Evolutionary conservation across 371 early-diverging fungal genomes (phyloP).

Genomic region (Encephalitozoon cuniculi): DNA sequence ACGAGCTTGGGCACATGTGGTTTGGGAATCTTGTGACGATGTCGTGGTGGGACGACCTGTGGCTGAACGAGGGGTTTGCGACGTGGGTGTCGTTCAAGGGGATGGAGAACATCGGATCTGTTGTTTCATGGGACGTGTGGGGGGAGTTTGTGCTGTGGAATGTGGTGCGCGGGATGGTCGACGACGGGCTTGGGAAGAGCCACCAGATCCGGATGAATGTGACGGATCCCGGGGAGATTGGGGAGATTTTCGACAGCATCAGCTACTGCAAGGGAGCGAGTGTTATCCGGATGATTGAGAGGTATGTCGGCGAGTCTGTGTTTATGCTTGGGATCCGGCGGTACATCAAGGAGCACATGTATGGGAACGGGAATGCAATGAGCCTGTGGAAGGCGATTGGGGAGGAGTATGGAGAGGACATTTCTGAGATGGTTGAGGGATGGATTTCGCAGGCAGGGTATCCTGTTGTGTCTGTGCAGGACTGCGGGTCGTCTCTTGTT

Average conservation of each 20-base stretch:
- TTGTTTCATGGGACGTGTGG: constrained; percentile 55
- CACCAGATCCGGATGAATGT: constrained; percentile 82
- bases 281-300: constrained; percentile 76
- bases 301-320: constrained; percentile 67
- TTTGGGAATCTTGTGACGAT: constrained; percentile 90
- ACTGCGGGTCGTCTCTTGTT: constrained; percentile 59
- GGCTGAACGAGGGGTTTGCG: constrained; percentile 92
- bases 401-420: constrained; percentile 66
- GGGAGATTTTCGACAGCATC: constrained; percentile 69
- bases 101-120: constrained; percentile 68
- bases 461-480: constrained; percentile 52
- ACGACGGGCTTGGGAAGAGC: constrained; percentile 72
- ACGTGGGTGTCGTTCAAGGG: constrained; percentile 77
- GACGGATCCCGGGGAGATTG: constrained; percentile 67
- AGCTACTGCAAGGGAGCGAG: constrained; percentile 81
- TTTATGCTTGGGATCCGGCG: constrained; percentile 66
- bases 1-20: constrained; percentile 88
- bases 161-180: constrained; percentile 65
- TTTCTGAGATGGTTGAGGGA: constrained; percentile 68
- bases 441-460: constrained; percentile 79
- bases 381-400: constrained; percentile 74
- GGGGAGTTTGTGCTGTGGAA: constrained; percentile 66
- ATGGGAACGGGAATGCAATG: constrained; percentile 70
- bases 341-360: constrained; percentile 71
- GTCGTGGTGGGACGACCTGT: constrained; percentile 79